A percentile compares a stretch with the other conserved stretches of the same genome.
These are phyloP conservation scores for Entrophospora sp. DNA, from an alignment of 192 early-diverging fungal genomes.

Conservation along the genomic window DNA sequence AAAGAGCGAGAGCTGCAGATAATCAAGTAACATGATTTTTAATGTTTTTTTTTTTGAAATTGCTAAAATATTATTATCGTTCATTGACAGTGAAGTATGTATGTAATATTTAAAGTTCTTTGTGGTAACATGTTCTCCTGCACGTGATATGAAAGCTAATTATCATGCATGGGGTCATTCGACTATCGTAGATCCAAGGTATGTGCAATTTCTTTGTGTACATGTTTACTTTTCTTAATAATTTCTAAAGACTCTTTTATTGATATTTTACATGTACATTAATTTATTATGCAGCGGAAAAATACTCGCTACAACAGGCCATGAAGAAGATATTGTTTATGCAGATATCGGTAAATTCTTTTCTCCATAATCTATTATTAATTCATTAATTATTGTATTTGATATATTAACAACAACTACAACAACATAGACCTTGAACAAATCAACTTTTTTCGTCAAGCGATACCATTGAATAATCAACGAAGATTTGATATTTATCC, in stretches of 20 bases:
- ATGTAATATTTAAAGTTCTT: too few relatives aligned
- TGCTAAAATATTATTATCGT: background rate
- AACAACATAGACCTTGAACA: too few relatives aligned
- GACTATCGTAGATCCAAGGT: conserved; percentile 73
- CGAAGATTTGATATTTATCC: too few relatives aligned
- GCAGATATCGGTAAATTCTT: conserved; percentile 64
- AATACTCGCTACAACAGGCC: conserved; percentile 47
- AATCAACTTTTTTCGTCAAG: too few relatives aligned
- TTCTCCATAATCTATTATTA: too few relatives aligned
- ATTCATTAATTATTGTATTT: too few relatives aligned
- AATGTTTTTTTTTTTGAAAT: background rate
- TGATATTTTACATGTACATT: background rate
- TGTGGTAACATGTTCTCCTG: conserved; percentile 93
- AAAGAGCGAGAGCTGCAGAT: conserved; percentile 69
- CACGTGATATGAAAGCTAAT: conserved; percentile 57
- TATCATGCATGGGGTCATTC: conserved; percentile 97
- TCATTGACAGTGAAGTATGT: background rate
- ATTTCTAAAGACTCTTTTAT: background rate
- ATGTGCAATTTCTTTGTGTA: conserved; percentile 18
- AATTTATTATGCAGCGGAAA: conserved; percentile 1
- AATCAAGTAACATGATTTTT: conserved; percentile 71
- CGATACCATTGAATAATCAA: too few relatives aligned
- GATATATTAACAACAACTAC: too few relatives aligned
- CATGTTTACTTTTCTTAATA: background rate
- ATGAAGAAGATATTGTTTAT: conserved; percentile 73